Evolutionary conservation across 2,329 filamentous ascomycete species (phyloP).

Genomic region (Sporothrix pallida): DNA sequence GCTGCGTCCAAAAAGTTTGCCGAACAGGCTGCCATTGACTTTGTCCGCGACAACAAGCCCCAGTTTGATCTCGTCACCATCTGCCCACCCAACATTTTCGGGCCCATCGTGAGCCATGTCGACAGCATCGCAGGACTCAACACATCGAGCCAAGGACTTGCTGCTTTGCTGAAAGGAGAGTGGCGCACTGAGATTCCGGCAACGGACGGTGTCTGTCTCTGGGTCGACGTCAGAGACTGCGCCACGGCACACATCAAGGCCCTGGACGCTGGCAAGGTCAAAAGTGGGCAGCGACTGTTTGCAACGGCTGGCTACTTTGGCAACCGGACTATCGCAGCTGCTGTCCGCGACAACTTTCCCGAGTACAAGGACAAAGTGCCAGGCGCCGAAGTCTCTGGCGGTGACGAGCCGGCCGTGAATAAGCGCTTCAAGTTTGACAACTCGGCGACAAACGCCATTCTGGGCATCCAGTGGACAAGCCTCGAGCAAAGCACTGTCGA

Average conservation of each 20-base stretch:
- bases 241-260: conserved; percentile 19
- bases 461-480: neutral
- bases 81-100: conserved; percentile 33
- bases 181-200: neutral
- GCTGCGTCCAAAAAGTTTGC: conserved; percentile 61
- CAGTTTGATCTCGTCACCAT: conserved; percentile 53
- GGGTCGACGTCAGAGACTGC: conserved; percentile 22
- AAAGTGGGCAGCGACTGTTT: conserved; percentile 59
- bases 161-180: conserved; percentile 12
- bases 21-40: conserved; percentile 60
- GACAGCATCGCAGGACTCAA: conserved; percentile 20
- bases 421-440: conserved; percentile 22
- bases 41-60: conserved; percentile 49
- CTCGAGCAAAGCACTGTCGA: conserved; percentile 5
- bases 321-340: neutral
- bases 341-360: conserved; percentile 6
- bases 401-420: conserved; percentile 8
- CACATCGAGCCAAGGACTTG: conserved; percentile 25
- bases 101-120: conserved; percentile 28
- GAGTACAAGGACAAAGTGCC: neutral
- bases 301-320: conserved; percentile 49
- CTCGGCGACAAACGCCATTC: neutral
- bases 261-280: conserved; percentile 41
- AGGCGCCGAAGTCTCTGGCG: neutral
- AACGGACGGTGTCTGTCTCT: conserved; percentile 6